These are phyloP conservation scores for Ambrosiella xylebori DNA, from an alignment of 2,329 filamentous ascomycete species.

Conservation along the genomic window DNA sequence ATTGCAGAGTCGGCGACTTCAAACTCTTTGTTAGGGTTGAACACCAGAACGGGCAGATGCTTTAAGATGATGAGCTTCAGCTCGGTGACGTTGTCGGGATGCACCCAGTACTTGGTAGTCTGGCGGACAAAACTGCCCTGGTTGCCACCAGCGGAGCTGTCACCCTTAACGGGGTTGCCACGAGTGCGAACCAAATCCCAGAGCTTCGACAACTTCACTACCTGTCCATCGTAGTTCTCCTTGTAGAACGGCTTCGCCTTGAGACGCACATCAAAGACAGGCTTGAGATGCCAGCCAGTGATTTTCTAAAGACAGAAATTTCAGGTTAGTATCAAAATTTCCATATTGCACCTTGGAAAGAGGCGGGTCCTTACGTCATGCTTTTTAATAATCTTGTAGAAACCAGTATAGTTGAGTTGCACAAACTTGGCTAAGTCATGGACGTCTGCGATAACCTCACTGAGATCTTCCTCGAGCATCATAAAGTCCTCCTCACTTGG, in stretches of 20 bases:
- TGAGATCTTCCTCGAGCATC: constrained; percentile 82
- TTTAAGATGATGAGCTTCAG: constrained; percentile 95
- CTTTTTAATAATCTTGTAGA: constrained; percentile 99
- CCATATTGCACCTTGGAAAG: no score
- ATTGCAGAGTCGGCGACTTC: constrained; percentile 81
- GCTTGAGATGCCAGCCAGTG: constrained; percentile 82
- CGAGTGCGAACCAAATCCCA: constrained; percentile 90
- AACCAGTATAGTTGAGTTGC: constrained; percentile 94
- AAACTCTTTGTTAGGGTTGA: constrained; percentile 95
- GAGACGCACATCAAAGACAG: constrained; percentile 86
- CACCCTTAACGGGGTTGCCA: constrained; percentile 81
- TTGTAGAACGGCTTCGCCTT: constrained; percentile 98
- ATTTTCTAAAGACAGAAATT: constrained; percentile 49
- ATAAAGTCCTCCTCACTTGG: constrained; percentile 86
- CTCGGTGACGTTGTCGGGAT: constrained; percentile 95
- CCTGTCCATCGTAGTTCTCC: constrained; percentile 93
- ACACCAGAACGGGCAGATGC: constrained; percentile 90
- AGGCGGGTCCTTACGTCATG: constrained; percentile 53
- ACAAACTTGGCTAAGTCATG: constrained; percentile 97
- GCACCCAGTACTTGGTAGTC: constrained; percentile 99
- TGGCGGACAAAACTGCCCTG: constrained; percentile 94
- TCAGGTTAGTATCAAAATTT: constrained; percentile 14
- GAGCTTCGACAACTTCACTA: constrained; percentile 83
- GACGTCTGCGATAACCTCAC: constrained; percentile 95
- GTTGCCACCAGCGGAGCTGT: constrained; percentile 73